A percentile compares a stretch with the other conserved stretches of the same genome.
phyloP scores from a whole-genome alignment of 345 rosid species.

The Melaleuca quinquenervia region DNA sequence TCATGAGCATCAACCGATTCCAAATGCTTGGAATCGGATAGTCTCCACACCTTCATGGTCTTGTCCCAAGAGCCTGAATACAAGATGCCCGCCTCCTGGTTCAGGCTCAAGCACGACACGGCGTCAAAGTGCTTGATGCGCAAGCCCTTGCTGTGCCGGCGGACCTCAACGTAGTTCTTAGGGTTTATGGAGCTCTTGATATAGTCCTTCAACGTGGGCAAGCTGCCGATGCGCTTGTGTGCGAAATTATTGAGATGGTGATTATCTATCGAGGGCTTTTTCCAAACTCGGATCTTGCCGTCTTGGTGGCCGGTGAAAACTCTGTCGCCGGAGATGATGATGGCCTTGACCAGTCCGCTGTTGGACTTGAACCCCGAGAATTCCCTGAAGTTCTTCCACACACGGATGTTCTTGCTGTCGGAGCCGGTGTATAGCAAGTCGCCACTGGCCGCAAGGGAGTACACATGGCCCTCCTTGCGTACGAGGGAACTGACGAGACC shows the following conservation, averaged over 20 bases:
- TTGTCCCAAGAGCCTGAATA: constrained; percentile 59
- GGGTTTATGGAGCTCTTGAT: constrained; percentile 28
- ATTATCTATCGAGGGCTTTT: constrained; percentile 4
- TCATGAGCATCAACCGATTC: constrained; percentile 46
- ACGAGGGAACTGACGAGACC: constrained; percentile 6
- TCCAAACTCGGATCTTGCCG: constrained; percentile 46
- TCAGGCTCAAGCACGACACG: constrained; percentile 33
- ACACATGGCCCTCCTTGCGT: constrained; percentile 16
- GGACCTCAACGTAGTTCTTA: constrained; percentile 33
- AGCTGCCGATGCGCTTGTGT: constrained; percentile 22
- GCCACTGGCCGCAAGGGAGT: constrained; percentile 13
- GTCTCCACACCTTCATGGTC: constrained; percentile 46
- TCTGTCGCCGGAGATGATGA: constrained; percentile 15
- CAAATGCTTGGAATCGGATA: constrained; percentile 31
- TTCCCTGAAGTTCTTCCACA: constrained; percentile 16
- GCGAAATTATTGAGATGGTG: background rate
- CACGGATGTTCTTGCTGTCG: constrained; percentile 18
- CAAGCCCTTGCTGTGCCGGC: constrained; percentile 19
- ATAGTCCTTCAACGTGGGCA: constrained; percentile 30
- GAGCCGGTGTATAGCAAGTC: constrained; percentile 16
- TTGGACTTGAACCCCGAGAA: constrained; percentile 16
- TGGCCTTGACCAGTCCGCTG: constrained; percentile 32
- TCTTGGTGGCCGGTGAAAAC: constrained; percentile 51
- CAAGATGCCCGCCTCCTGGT: constrained; percentile 24
- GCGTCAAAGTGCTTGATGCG: constrained; percentile 42